Conservation (phyloP, 345 rosid genomes). For the Brassica napus region DNA sequence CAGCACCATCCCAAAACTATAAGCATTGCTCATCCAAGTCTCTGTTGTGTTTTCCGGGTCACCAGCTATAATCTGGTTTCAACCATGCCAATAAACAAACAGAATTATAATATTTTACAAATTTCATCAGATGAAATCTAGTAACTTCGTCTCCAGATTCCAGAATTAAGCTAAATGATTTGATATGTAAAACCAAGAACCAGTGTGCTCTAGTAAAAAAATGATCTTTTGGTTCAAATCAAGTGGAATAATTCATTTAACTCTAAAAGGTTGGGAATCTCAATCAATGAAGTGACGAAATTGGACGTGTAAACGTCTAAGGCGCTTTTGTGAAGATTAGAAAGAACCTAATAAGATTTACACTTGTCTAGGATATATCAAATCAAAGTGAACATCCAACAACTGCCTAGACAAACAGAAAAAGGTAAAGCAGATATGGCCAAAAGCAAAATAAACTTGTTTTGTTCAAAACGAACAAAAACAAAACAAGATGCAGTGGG, state of each 20-base stretch:
- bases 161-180: background rate
- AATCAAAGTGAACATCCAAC: conserved; percentile 34
- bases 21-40: conserved; percentile 97
- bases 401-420: conserved; percentile 27
- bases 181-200: conserved; percentile 11
- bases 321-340: conserved; percentile 38
- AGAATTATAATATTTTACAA: background rate
- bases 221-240: background rate
- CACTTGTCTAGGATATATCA: conserved; percentile 36
- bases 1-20: conserved; percentile 91
- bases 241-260: background rate
- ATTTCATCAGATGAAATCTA: background rate
- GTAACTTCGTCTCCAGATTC: conserved; percentile 1
- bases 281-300: conserved; percentile 40
- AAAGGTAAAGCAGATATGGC: conserved; percentile 24
- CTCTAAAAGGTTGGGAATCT: conserved; percentile 44
- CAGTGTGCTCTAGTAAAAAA: background rate
- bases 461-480: conserved; percentile 25
- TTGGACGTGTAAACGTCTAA: conserved; percentile 35
- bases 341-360: conserved; percentile 22
- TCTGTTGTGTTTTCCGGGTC: conserved; percentile 88
- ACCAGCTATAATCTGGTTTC: conserved; percentile 84
- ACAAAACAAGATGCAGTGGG: conserved; percentile 16
- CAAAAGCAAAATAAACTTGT: conserved; percentile 27
- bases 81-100: conserved; percentile 21